A percentile compares a stretch with the other conserved stretches of the same genome.
Evolutionary conservation across 768 basidiomycete species (phyloP).

Genomic region (Amanita molliuscula): DNA sequence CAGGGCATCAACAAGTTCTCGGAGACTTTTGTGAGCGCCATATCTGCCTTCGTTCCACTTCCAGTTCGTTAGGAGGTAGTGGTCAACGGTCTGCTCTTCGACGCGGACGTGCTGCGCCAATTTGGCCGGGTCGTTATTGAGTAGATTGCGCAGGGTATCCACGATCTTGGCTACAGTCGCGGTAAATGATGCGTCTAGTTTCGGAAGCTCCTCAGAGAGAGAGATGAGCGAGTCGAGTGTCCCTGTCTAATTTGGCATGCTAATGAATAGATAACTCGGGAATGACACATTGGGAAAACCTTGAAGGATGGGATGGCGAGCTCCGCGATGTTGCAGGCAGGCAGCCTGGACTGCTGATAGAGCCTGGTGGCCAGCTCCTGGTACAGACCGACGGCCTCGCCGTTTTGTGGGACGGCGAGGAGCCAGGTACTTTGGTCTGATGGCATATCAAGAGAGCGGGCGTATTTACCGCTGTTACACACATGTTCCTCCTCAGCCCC

Average conservation of each 20-base stretch:
- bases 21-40: conserved; percentile 68
- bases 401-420: conserved; percentile 76
- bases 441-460: conserved; percentile 48
- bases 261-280: conserved; percentile 9
- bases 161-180: conserved; percentile 84
- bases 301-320: conserved; percentile 83
- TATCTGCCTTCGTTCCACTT: conserved; percentile 93
- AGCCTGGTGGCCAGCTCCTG: conserved; percentile 62
- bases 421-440: conserved; percentile 96
- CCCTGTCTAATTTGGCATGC: conserved; percentile 54
- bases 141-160: conserved; percentile 82
- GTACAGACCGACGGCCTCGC: conserved; percentile 67
- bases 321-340: conserved; percentile 43
- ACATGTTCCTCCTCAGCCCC: background rate
- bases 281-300: conserved; percentile 33
- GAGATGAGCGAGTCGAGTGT: conserved; percentile 84
- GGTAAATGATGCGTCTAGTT: conserved; percentile 85
- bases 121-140: conserved; percentile 79
- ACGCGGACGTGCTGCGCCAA: conserved; percentile 68
- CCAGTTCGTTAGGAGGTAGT: conserved; percentile 76
- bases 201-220: conserved; percentile 88
- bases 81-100: conserved; percentile 70
- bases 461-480: conserved; percentile 5
- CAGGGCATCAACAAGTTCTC: conserved; percentile 78
- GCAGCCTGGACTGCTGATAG: conserved; percentile 39